These are phyloP conservation scores for Royoungia palumana DNA, from an alignment of 768 basidiomycete genomes.

Conservation along the genomic window DNA sequence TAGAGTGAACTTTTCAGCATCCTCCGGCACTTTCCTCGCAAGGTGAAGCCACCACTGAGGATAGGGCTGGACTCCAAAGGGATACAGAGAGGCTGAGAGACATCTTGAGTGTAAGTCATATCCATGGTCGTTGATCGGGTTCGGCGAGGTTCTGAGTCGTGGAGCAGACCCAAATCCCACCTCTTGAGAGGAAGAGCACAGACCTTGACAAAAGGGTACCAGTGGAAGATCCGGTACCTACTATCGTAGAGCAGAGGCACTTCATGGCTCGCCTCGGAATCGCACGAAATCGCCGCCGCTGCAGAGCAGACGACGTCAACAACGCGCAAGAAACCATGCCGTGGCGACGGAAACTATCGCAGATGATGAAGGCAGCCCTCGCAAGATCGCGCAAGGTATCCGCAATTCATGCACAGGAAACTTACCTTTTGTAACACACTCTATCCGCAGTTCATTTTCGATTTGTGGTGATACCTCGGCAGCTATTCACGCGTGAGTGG, in stretches of 20 bases:
- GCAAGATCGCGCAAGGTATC: constrained; percentile 25
- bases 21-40: constrained; percentile 2
- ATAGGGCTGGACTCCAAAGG: background rate
- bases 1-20: constrained; percentile 11
- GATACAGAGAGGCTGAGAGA: constrained; percentile 10
- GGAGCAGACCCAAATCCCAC: constrained; percentile 7
- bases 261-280: constrained; percentile 8
- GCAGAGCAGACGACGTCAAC: background rate
- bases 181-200: constrained; percentile 5
- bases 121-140: background rate
- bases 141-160: constrained; percentile 5
- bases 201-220: constrained; percentile 3
- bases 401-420: constrained; percentile 3
- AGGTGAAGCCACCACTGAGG: background rate
- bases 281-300: constrained; percentile 2
- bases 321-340: constrained; percentile 9
- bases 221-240: constrained; percentile 6
- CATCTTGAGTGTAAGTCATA: constrained; percentile 16
- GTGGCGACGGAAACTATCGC: constrained; percentile 14
- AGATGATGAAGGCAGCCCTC: constrained; percentile 18
- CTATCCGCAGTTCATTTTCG: constrained; percentile 18
- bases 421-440: constrained; percentile 22
- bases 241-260: background rate
- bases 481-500: constrained; percentile 2
- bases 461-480: constrained; percentile 17